Percentiles rank a stretch among this genome's conserved stretches.
Evolutionary conservation across 345 rosid genomes (phyloP).

Genomic region (Punica granatum): DNA sequence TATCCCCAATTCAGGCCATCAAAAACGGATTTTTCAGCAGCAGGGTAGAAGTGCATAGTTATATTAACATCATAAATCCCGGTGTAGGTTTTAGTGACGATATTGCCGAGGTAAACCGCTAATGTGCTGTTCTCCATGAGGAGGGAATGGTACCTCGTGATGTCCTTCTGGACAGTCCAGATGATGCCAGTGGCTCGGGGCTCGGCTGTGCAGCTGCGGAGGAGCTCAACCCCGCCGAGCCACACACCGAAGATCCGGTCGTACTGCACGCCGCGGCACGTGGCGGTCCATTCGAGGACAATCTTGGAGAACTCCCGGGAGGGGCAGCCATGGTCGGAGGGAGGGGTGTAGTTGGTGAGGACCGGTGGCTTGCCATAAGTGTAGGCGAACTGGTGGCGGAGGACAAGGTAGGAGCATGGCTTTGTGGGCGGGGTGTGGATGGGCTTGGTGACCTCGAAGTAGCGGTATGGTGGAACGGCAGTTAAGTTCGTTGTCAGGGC

Average conservation of each 20-base stretch:
- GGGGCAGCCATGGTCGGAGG: slow-evolving; percentile 35
- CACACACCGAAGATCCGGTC: slow-evolving; percentile 85
- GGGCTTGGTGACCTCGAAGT: slow-evolving; percentile 77
- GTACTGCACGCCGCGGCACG: slow-evolving; percentile 62
- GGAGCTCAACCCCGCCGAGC: slow-evolving; percentile 82
- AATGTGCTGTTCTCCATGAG: slow-evolving; percentile 50
- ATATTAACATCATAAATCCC: slow-evolving; percentile 75
- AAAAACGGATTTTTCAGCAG: slow-evolving; percentile 7
- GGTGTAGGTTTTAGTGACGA: slow-evolving; percentile 55
- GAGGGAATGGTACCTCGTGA: slow-evolving; percentile 69
- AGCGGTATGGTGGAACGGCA: slow-evolving; percentile 18
- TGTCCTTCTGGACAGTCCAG: slow-evolving; percentile 75
- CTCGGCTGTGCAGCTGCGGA: slow-evolving; percentile 94
- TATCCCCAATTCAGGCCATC: not conserved
- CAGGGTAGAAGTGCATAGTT: slow-evolving; percentile 56
- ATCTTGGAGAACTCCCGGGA: slow-evolving; percentile 49
- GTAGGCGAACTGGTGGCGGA: slow-evolving; percentile 65
- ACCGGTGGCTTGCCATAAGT: slow-evolving; percentile 68
- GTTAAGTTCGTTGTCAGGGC: not conserved
- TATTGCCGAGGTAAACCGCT: slow-evolving; percentile 62
- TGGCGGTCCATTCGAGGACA: slow-evolving; percentile 75
- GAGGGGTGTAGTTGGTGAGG: slow-evolving; percentile 54
- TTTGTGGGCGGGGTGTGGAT: slow-evolving; percentile 25
- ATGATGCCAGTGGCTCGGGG: slow-evolving; percentile 55
- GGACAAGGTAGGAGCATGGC: slow-evolving; percentile 49